Evolutionary conservation across 805 yeast genomes (phyloP).

Genomic region (Yarrowia osloensis): DNA sequence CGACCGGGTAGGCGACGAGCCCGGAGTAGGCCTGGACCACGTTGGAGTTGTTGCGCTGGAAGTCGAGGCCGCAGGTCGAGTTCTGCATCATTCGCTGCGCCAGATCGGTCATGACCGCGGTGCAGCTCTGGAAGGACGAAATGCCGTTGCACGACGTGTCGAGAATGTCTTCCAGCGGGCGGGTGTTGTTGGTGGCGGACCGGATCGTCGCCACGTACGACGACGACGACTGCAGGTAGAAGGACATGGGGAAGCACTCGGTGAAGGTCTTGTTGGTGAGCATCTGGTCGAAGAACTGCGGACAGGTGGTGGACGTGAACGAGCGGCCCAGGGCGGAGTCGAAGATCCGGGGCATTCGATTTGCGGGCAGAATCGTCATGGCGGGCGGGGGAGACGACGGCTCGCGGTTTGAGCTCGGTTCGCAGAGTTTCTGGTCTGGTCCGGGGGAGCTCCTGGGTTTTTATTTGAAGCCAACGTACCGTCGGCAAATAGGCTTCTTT

Average conservation of each 20-base stretch:
- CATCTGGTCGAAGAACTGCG: constrained; percentile 37
- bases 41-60: constrained; percentile 37
- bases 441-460: neutral
- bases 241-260: constrained; percentile 41
- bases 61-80: constrained; percentile 37
- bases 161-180: constrained; percentile 36
- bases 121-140: constrained; percentile 33
- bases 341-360: constrained; percentile 37
- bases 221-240: constrained; percentile 39
- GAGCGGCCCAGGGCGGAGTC: constrained; percentile 40
- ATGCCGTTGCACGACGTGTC: constrained; percentile 39
- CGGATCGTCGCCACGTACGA: constrained; percentile 39
- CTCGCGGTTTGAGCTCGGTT: neutral
- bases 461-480: neutral
- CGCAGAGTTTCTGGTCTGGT: neutral
- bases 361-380: constrained; percentile 17
- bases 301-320: constrained; percentile 39
- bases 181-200: constrained; percentile 34
- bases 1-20: constrained; percentile 38
- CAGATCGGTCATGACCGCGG: constrained; percentile 35
- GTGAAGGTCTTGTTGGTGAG: constrained; percentile 36
- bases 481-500: neutral
- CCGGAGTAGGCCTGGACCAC: constrained; percentile 39
- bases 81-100: constrained; percentile 33
- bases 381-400: neutral